Evolutionary conservation across 805 yeast genomes (phyloP), one percentile per base, ranked within the genome.

Genomic region (Candida sonorensis): DNA sequence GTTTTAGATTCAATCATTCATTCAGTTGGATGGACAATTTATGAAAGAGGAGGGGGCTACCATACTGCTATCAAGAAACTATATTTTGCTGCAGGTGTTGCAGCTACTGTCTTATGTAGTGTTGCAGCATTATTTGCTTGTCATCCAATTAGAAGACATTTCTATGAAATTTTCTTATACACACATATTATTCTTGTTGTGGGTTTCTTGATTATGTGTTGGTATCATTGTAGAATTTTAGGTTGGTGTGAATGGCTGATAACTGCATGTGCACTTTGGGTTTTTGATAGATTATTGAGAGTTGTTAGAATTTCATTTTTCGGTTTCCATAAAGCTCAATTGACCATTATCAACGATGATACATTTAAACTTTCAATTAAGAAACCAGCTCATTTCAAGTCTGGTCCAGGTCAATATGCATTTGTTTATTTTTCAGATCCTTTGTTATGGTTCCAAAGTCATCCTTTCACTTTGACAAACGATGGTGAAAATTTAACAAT

Each of bases 361-460:
- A 53, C 72, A 5, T 51, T 77, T 12, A 53, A 60, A n/a, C 59
- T 75, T 8, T 62, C 66, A 2, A 57, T 61, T 12, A 68, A 76
- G 3, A 67, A 67, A 43, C 81, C 85, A 13, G 47, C 49, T 4
- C 50, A 46, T 33, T 72, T 78, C 67, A 60, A 59, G 24, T 58
- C 67, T 13, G 56, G 46, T 34, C 79, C 86, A 3, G 81, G 84
- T 17, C 61, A 69, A 10, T 74, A 59, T 50, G 74, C 67, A 1
- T 81, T 59, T 46, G 50, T 81, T 23, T 74, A 78, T 54, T 74
- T 79, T 48, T 41, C 75, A 33, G 60, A 69, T 34, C 59, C 68
- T 10, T 49, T 61, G 5, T 52, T 66, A 23, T 74, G 76, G 48
- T 78, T 79, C 77, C 85, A 81, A 51, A 72, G 81, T 4, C 87